phyloP scores from a whole-genome alignment of 148 eudicot genomes.

The Rhododendron simsii region DNA sequence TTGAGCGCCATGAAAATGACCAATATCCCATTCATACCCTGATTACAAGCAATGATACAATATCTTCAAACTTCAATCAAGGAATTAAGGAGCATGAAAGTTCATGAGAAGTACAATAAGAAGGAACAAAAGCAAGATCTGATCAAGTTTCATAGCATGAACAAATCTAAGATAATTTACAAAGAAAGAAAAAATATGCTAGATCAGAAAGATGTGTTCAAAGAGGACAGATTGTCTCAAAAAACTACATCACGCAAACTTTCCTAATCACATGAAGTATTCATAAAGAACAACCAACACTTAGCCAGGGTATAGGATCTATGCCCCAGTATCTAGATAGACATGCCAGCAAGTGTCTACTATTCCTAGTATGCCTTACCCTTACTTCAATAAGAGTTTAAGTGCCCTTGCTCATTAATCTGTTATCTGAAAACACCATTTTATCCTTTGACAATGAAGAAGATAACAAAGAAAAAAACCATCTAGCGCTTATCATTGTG shows the following conservation, averaged over 20 bases:
- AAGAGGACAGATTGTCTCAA: neutral
- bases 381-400: neutral
- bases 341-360: neutral
- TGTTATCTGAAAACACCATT: neutral
- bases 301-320: neutral
- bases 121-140: neutral
- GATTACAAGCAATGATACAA: conserved; percentile 17
- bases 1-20: conserved; percentile 83
- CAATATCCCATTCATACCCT: conserved; percentile 99
- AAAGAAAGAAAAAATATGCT: neutral
- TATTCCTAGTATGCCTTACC: neutral
- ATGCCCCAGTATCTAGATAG: neutral
- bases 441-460: neutral
- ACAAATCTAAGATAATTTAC: neutral
- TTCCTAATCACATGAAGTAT: neutral
- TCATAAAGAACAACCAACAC: neutral
- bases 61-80: conserved; percentile 1
- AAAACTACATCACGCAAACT: neutral
- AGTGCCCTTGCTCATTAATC: neutral
- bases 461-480: neutral
- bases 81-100: neutral
- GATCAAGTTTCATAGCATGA: neutral
- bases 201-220: neutral
- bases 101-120: neutral
- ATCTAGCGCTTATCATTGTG: neutral